These are phyloP conservation scores for Aspergillus egyptiacus DNA, from an alignment of 495 filamentous ascomycete species.

Conservation along the genomic window DNA sequence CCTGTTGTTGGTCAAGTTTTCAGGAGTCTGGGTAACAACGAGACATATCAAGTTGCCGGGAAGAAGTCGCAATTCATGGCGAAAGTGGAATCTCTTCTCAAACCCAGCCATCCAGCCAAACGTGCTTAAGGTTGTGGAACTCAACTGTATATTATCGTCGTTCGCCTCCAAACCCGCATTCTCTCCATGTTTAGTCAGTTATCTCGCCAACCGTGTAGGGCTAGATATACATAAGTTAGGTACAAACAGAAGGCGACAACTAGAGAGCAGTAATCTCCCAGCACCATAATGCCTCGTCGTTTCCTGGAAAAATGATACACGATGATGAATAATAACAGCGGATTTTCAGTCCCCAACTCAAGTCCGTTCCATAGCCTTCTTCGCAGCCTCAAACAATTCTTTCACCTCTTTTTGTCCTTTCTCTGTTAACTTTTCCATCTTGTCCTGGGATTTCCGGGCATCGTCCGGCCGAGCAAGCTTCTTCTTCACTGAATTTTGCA, in stretches of 20 bases:
- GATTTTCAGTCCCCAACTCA: conserved; percentile 12
- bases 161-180: conserved; percentile 11
- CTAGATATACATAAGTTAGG: neutral
- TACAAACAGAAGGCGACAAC: neutral
- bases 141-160: conserved; percentile 27
- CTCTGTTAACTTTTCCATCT: conserved; percentile 72
- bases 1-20: conserved; percentile 32
- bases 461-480: conserved; percentile 60
- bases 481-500: conserved; percentile 53
- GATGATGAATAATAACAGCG: neutral
- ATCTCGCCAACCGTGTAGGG: neutral
- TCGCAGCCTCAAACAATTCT: conserved; percentile 58
- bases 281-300: neutral
- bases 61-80: conserved; percentile 37
- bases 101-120: conserved; percentile 27
- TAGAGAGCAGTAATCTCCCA: neutral
- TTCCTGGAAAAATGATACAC: neutral
- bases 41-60: conserved; percentile 38
- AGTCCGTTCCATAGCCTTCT: conserved; percentile 50
- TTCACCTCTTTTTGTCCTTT: conserved; percentile 62
- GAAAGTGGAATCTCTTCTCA: conserved; percentile 40
- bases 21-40: conserved; percentile 40
- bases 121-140: conserved; percentile 18
- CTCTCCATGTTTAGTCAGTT: neutral
- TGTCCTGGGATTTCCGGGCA: conserved; percentile 56